Evolutionary conservation across 1,139 yeast species (phyloP).

Genomic region (Sugiyamaella paludigena): DNA sequence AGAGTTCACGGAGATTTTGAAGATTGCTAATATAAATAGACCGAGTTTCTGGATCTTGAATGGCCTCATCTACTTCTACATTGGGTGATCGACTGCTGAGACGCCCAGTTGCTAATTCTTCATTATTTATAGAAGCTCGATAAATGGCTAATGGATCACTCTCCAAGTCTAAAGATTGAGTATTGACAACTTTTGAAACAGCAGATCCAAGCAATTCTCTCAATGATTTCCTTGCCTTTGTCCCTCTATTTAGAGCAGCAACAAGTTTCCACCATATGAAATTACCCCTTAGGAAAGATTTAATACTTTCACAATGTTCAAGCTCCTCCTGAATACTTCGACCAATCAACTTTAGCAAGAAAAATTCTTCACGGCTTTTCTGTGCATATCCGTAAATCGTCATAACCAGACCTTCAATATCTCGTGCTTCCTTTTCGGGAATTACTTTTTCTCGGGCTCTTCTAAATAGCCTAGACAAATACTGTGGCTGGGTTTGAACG

Average conservation of each 20-base stretch:
- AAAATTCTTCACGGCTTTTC: conserved; percentile 66
- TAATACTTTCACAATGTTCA: conserved; percentile 28
- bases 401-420: conserved; percentile 49
- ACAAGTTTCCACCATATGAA: conserved; percentile 52
- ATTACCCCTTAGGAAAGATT: conserved; percentile 33
- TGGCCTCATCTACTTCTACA: conserved; percentile 65
- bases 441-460: conserved; percentile 29
- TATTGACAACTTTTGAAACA: conserved; percentile 49
- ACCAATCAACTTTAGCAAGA: conserved; percentile 60
- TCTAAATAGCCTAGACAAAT: conserved; percentile 59
- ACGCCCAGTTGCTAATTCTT: conserved; percentile 44
- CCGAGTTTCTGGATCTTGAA: conserved; percentile 72
- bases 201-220: conserved; percentile 54
- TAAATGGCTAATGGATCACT: conserved; percentile 72
- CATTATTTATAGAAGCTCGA: conserved; percentile 46
- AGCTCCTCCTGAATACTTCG: conserved; percentile 51
- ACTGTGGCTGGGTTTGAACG: conserved; percentile 79
- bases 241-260: conserved; percentile 53
- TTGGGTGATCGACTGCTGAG: conserved; percentile 45
- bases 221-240: conserved; percentile 58
- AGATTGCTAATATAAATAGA: conserved; percentile 67
- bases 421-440: conserved; percentile 39
- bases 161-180: conserved; percentile 65
- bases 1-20: conserved; percentile 67
- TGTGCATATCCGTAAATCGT: conserved; percentile 47